Evolutionary conservation across 1,284 basidiomycete genomes (phyloP).

Genomic region (Cryptococcus depauperatus): DNA sequence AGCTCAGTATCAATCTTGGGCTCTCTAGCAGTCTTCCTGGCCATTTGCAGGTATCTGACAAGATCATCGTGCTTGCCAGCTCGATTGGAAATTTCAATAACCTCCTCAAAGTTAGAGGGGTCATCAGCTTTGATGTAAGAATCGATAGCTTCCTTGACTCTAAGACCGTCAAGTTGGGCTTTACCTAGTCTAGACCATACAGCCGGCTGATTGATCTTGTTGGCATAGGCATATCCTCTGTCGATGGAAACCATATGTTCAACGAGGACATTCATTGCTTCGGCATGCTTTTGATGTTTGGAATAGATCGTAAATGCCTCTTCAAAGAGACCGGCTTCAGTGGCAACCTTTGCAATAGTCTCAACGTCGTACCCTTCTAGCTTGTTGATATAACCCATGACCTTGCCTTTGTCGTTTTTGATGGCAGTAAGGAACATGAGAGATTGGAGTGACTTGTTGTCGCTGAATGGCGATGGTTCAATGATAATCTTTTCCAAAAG

Average conservation of each 20-base stretch:
- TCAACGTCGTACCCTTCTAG: conserved; percentile 88
- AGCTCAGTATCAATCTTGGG: conserved; percentile 97
- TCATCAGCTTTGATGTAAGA: conserved; percentile 99
- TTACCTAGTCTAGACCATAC: conserved; percentile 97
- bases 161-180: conserved; percentile 96
- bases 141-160: conserved; percentile 97
- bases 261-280: conserved; percentile 95
- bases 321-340: conserved; percentile 91
- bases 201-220: conserved; percentile 92
- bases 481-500: conserved; percentile 98
- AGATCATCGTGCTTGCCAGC: conserved; percentile 98
- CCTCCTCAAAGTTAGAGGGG: conserved; percentile 88
- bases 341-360: conserved; percentile 95
- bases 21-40: conserved; percentile 93
- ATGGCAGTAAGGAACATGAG: conserved; percentile 91
- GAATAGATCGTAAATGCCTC: conserved; percentile 95
- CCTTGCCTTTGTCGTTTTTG: conserved; percentile 96
- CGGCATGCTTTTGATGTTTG: conserved; percentile 86
- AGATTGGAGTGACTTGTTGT: conserved; percentile 93
- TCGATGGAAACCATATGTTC: conserved; percentile 98
- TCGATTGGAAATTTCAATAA: conserved; percentile 91
- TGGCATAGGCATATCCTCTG: conserved; percentile 90
- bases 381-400: conserved; percentile 97
- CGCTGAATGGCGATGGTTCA: conserved; percentile 93
- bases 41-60: conserved; percentile 97